Evolutionary conservation across 176 grass and related monocot genomes (phyloP).

Genomic region (Rhynchospora tenuis): DNA sequence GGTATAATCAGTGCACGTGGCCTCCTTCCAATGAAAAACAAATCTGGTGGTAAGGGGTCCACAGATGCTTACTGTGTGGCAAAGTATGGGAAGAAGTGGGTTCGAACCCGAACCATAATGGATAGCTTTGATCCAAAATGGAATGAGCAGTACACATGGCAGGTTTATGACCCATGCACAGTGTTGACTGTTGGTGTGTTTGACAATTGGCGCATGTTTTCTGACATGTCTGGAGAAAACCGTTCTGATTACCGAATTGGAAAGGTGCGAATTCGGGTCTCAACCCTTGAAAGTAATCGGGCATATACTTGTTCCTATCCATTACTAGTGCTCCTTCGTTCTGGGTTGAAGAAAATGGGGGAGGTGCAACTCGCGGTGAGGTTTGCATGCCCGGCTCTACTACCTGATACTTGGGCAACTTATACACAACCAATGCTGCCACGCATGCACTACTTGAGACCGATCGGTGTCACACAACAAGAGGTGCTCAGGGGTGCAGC

Average conservation of each 20-base stretch:
- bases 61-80: slow-evolving; percentile 93
- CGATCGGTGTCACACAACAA: slow-evolving; percentile 82
- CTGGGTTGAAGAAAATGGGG: slow-evolving; percentile 94
- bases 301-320: slow-evolving; percentile 75
- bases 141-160: slow-evolving; percentile 99
- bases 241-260: slow-evolving; percentile 81
- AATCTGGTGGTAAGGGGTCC: slow-evolving; percentile 58
- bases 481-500: slow-evolving; percentile 72
- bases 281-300: slow-evolving; percentile 81
- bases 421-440: slow-evolving; percentile 82
- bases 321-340: slow-evolving; percentile 69
- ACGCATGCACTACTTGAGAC: slow-evolving; percentile 84
- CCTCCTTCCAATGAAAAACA: slow-evolving; percentile 89
- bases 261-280: slow-evolving; percentile 82
- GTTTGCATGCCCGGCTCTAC: slow-evolving; percentile 45
- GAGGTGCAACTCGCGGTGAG: slow-evolving; percentile 94
- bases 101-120: slow-evolving; percentile 72
- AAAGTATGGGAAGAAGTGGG: slow-evolving; percentile 99
- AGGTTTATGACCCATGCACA: slow-evolving; percentile 95
- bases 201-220: slow-evolving; percentile 98
- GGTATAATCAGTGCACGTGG: slow-evolving; percentile 70
- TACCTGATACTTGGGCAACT: slow-evolving; percentile 79
- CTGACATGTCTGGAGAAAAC: slow-evolving; percentile 32
- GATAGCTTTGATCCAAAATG: slow-evolving; percentile 83
- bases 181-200: slow-evolving; percentile 84